Conservation (phyloP, 2,329 filamentous ascomycete genomes). For the Microsporum ferrugineum region DNA sequence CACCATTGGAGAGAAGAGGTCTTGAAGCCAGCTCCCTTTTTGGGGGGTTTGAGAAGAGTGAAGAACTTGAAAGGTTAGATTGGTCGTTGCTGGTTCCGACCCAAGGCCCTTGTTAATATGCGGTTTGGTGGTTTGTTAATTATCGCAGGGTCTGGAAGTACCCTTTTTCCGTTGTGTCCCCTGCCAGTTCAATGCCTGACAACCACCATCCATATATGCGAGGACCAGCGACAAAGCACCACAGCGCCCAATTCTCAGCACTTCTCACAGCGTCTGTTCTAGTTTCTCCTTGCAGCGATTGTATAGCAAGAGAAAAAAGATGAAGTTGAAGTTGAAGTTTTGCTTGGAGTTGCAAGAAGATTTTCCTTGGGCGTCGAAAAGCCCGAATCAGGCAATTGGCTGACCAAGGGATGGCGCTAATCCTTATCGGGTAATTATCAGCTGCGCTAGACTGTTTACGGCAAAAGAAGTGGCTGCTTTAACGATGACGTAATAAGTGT, state of each 20-base stretch:
- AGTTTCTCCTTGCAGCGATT: neutral
- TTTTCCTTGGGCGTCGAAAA: neutral
- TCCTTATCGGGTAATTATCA: neutral
- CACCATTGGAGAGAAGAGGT: neutral
- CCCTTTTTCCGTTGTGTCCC: neutral
- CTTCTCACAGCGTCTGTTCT: neutral
- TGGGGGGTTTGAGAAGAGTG: neutral
- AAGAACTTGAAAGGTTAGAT: neutral
- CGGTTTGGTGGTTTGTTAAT: neutral
- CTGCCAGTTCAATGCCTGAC: neutral
- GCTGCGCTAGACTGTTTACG: neutral
- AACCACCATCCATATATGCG: neutral
- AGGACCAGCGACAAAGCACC: neutral
- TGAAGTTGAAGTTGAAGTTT: neutral
- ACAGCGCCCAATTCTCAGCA: neutral
- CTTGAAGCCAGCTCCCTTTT: neutral
- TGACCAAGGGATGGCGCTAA: neutral
- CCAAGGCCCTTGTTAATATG: neutral
- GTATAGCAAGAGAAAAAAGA: neutral
- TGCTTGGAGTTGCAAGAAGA: neutral
- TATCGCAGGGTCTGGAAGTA: constrained; percentile 1
- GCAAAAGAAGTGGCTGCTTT: neutral
- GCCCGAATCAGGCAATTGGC: neutral
- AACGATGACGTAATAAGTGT: neutral
- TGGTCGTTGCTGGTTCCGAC: neutral